Base-by-base conservation (phyloP, 371 early-diverging fungal genomes). In the Mortierella sp. region DNA sequence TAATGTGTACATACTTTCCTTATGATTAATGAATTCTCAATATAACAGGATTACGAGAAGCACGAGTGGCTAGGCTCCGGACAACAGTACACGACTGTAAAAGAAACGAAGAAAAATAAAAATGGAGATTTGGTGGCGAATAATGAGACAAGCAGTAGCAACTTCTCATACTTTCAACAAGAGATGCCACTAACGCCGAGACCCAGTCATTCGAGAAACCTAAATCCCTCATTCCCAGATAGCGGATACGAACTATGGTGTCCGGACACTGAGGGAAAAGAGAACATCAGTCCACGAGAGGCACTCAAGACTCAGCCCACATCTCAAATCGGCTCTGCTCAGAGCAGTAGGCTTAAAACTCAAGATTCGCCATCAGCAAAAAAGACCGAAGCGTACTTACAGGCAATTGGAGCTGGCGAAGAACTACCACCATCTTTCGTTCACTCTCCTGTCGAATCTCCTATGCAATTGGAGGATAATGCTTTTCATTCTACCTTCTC, bases 41-140 rank as follows among this genome's bases (percentile, higher is more conserved):
- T 22, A 40, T 10, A 28, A n/a, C 26, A 76, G 76, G 67, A 70
- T 37, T 58, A 76, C 47, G 71, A 71, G n/a, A 61, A 67, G 23
- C 61, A 66, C 19, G 60, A 58, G 2, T 70, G 76, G 71, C 54
- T 76, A 15, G 76, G 67, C n/a, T 63, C 66, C 7, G 58, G 69
- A 10, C 55, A 47, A 12, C 56, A 17, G n/a, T 32, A 34, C 47
- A 6, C 8, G 8, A 17, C 23, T 7, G 8, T 37, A 19, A 22
- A 2, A 2, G 2, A n/a, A 6, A 13, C 23, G 22, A 35, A 55
- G 10, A 7, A 35, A 13, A 60, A 35, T 31, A 9, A n/a, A 4
- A 28, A 15, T 23, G 26, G 40, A 34, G n/a, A 37, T 12, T 13
- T 13, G 28, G n/a, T 29, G 32, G 51, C 5, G 3, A 26, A 40